Base-by-base conservation (phyloP, 352 stramenopile genomes). In the Pythium dissotocum region DNA sequence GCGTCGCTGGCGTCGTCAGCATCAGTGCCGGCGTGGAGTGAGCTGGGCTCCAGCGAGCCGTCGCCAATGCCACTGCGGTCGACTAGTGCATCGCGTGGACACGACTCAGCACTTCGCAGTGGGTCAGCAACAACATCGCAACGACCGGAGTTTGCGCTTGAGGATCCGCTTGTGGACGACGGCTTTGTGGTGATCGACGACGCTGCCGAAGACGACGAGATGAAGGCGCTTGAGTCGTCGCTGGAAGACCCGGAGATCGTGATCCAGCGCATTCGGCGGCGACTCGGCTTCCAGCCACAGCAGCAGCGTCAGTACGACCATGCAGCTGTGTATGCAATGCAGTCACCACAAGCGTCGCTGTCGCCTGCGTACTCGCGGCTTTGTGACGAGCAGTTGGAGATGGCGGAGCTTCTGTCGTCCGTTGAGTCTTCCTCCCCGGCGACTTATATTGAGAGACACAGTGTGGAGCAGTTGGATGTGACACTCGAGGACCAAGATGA, bases 181-280 rank as follows among this genome's bases (percentile, higher is more conserved):
- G 65, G 30, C 18, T 66, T 63, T 16, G 65, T 66, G 26, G 38
- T 71, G 44, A n/a, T 65, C 1, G n/a, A 32, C 4, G 10, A 30
- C 1, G 59, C 56, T 0, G 14, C 55, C 6, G 33, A 61, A 2
- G 26, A 73, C 16, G 42, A 40, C 4, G 53, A 65, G 9, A 69
- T 76, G 7, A 68, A 69, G 28, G 54, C 38, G 16, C 51, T 48
- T 42, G 70, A 65, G 26, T 51, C 58, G 12, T 59, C 54, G 33
- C 33, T 75, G 32, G 80, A 88, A 57, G 72, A 88, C 58, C 69
- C 83, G 0, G 83, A 91, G 51, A 49, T 76, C 32, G 83, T 89
- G 21, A 89, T 89, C 60, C 76, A 85, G 52, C 79, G 83, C 5
- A 82, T 91, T 24, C 80, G 81, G 8, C 80, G 72, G 21, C 78